A percentile compares a stretch with the other conserved stretches of the same genome.
These are phyloP conservation scores for Lyophyllum semitale DNA, from an alignment of 768 basidiomycete genomes.

Conservation along the genomic window DNA sequence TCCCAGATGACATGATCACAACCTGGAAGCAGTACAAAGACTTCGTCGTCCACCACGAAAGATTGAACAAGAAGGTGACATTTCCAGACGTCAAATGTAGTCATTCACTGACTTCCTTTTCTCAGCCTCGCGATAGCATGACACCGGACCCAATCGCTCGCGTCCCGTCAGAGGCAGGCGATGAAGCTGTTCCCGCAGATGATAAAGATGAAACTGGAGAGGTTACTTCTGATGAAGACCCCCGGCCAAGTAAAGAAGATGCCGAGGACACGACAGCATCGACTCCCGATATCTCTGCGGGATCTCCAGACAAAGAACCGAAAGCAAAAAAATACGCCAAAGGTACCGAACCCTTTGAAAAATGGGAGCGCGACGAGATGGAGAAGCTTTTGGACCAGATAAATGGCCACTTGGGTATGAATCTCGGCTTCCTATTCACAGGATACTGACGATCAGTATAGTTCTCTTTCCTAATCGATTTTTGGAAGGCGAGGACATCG, in stretches of 20 bases:
- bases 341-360: constrained; percentile 73
- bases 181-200: constrained; percentile 34
- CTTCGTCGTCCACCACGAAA: constrained; percentile 75
- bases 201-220: constrained; percentile 30
- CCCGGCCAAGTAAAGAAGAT: constrained; percentile 29
- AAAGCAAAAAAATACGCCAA: constrained; percentile 39
- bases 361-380: constrained; percentile 88
- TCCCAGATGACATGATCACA: constrained; percentile 90
- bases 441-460: constrained; percentile 27
- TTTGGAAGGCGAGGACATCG: constrained; percentile 89
- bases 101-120: constrained; percentile 2
- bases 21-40: constrained; percentile 97
- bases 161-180: constrained; percentile 59
- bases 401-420: constrained; percentile 84
- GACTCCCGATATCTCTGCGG: constrained; percentile 19
- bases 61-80: constrained; percentile 64
- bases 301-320: constrained; percentile 37
- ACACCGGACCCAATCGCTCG: constrained; percentile 49
- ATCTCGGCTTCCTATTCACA: not conserved
- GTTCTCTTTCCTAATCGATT: constrained; percentile 86
- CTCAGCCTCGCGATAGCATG: constrained; percentile 44
- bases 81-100: constrained; percentile 5
- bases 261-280: constrained; percentile 28
- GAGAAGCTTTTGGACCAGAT: constrained; percentile 75
- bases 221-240: constrained; percentile 24